phyloP scores from a whole-genome alignment of 1,284 basidiomycete genomes.

The Leccinum huronense region DNA sequence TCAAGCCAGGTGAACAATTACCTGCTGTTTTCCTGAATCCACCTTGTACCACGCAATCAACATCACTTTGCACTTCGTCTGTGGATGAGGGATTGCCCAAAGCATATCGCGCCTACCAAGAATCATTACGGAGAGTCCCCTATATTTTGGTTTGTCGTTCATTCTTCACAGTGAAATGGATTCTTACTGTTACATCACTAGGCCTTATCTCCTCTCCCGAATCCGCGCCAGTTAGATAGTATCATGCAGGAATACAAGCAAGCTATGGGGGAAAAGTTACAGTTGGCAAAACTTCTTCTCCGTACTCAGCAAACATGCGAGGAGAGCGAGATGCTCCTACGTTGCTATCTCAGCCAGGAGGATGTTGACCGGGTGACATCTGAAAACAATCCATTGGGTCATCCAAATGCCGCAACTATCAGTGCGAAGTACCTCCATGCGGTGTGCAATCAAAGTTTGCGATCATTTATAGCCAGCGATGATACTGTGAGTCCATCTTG shows the following conservation, averaged over 20 bases:
- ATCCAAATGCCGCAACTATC: neutral
- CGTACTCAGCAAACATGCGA: neutral
- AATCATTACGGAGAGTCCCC: neutral
- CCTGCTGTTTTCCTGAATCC: neutral
- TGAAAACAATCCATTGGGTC: neutral
- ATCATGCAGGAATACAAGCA: neutral
- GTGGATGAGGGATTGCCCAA: neutral
- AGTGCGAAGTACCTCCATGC: neutral
- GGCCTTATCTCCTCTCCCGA: neutral
- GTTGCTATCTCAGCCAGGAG: neutral
- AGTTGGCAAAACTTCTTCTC: neutral
- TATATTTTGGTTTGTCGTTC: neutral
- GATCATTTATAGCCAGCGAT: neutral
- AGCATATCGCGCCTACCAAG: neutral
- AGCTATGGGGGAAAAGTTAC: neutral
- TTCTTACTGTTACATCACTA: neutral
- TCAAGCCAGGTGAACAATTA: neutral
- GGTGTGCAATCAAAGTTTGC: neutral
- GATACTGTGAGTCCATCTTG: neutral
- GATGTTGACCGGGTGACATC: neutral
- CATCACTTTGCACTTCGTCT: neutral
- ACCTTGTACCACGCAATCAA: neutral
- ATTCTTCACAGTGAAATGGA: neutral
- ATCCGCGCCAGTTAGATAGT: neutral
- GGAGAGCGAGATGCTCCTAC: neutral